These are phyloP conservation scores for Malbranchea zuffiana DNA, from an alignment of 2,329 filamentous ascomycete species.

Conservation along the genomic window DNA sequence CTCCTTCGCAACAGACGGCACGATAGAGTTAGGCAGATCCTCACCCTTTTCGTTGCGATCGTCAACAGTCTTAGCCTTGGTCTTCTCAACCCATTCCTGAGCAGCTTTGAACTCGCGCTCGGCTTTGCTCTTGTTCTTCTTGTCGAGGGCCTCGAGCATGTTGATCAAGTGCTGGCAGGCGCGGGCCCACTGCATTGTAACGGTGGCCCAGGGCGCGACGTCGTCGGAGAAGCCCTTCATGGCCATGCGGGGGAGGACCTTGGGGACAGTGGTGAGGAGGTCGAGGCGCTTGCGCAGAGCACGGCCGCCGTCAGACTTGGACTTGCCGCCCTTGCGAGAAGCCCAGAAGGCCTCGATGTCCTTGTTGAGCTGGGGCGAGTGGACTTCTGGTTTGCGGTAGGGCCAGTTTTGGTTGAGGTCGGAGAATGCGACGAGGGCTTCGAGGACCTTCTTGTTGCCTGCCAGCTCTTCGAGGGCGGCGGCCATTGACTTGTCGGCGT, in stretches of 20 bases:
- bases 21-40: slow-evolving; percentile 8
- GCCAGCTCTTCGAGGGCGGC: slow-evolving; percentile 12
- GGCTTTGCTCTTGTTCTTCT: slow-evolving; percentile 13
- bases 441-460: slow-evolving; percentile 11
- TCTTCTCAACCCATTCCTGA: slow-evolving; percentile 12
- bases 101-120: slow-evolving; percentile 15
- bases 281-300: slow-evolving; percentile 9
- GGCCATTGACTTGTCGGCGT: slow-evolving; percentile 14
- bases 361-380: slow-evolving; percentile 13
- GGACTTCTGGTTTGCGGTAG: slow-evolving; percentile 14
- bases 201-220: slow-evolving; percentile 15
- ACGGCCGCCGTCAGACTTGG: neutral
- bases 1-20: slow-evolving; percentile 2
- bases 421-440: slow-evolving; percentile 15
- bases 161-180: slow-evolving; percentile 17
- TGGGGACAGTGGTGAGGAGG: slow-evolving; percentile 9
- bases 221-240: slow-evolving; percentile 10
- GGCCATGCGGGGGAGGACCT: slow-evolving; percentile 13
- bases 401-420: slow-evolving; percentile 19
- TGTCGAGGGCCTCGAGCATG: slow-evolving; percentile 15
- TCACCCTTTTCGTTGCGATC: slow-evolving; percentile 5
- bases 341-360: slow-evolving; percentile 17
- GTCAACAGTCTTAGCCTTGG: neutral
- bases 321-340: slow-evolving; percentile 3
- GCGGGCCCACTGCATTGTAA: slow-evolving; percentile 17